Conservation (phyloP, 2,329 filamentous ascomycete species). For the Leptosphaerulina australis region DNA sequence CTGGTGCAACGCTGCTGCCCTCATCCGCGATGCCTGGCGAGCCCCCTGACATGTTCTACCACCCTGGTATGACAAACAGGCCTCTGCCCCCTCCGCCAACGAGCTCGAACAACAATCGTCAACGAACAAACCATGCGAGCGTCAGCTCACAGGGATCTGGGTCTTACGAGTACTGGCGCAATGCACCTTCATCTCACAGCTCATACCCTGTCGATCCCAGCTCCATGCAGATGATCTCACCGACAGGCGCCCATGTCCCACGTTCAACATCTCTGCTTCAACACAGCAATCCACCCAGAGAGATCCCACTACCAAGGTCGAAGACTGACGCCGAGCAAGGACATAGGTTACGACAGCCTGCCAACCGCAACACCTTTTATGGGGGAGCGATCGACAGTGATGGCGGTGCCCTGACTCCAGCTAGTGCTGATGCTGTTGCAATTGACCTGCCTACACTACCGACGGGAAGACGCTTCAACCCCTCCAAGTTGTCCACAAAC, state of each 20-base stretch:
- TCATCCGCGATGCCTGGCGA: conserved; percentile 57
- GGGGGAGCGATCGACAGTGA: conserved; percentile 44
- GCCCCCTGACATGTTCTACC: conserved; percentile 90
- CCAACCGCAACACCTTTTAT: conserved; percentile 45
- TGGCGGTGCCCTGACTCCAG: conserved; percentile 64
- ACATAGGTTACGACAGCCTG: conserved; percentile 49
- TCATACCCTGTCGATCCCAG: conserved; percentile 44
- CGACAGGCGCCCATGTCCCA: conserved; percentile 42
- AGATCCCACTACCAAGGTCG: conserved; percentile 83
- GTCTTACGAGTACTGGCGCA: conserved; percentile 56
- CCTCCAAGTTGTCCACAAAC: conserved; percentile 76
- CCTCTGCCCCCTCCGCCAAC: conserved; percentile 70
- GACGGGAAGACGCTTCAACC: conserved; percentile 79
- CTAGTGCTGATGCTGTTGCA: conserved; percentile 58
- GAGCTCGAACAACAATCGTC: conserved; percentile 54
- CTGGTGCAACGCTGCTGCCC: conserved; percentile 34
- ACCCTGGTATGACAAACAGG: conserved; percentile 73
- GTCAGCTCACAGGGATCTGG: conserved; percentile 39
- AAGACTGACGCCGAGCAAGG: conserved; percentile 86
- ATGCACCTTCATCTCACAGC: conserved; percentile 37
- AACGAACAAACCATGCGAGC: conserved; percentile 50
- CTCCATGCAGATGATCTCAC: conserved; percentile 41
- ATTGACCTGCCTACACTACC: conserved; percentile 87
- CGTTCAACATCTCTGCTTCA: conserved; percentile 70
- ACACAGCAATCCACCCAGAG: conserved; percentile 78